Percentiles rank a stretch among this genome's conserved stretches.
These are phyloP conservation scores for Xanthoconium separans DNA, from an alignment of 1,284 basidiomycete species.

Conservation along the genomic window DNA sequence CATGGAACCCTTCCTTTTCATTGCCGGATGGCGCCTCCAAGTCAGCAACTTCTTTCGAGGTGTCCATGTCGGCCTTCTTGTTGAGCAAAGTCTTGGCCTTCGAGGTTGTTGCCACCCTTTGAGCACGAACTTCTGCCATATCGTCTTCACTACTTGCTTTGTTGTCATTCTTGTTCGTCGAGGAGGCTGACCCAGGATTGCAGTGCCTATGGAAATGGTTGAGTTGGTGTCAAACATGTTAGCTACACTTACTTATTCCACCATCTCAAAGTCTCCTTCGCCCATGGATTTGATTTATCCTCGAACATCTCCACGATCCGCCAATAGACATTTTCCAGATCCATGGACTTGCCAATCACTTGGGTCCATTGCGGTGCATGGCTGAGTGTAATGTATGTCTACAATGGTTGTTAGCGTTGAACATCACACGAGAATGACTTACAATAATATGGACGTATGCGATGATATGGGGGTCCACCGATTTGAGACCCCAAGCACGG, in stretches of 20 bases:
- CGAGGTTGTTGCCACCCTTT: neutral
- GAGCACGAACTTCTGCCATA: neutral
- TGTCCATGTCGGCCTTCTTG: no score
- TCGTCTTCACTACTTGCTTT: neutral
- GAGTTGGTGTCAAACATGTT: neutral
- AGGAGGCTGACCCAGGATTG: neutral
- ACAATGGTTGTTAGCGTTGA: neutral
- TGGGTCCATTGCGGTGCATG: neutral
- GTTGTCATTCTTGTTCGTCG: neutral
- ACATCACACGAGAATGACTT: neutral
- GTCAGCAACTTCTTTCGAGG: no score
- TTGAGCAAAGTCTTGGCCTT: no score
- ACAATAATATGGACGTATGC: neutral
- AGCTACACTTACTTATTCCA: conserved; percentile 3
- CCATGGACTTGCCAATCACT: neutral
- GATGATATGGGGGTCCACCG: conserved; percentile 1
- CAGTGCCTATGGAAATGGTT: neutral
- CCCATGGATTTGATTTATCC: conserved; percentile 1
- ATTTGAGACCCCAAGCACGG: neutral
- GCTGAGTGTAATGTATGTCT: conserved; percentile 4
- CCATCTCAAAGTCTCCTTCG: conserved; percentile 1
- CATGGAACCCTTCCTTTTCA: no score
- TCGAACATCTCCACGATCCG: conserved; percentile 3
- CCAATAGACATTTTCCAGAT: conserved; percentile 7
- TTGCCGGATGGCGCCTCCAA: no score